Evolutionary conservation across 2,329 filamentous ascomycete genomes (phyloP), one percentile per base, ranked within the genome.

Genomic region (Pseudogymnoascus sp.): DNA sequence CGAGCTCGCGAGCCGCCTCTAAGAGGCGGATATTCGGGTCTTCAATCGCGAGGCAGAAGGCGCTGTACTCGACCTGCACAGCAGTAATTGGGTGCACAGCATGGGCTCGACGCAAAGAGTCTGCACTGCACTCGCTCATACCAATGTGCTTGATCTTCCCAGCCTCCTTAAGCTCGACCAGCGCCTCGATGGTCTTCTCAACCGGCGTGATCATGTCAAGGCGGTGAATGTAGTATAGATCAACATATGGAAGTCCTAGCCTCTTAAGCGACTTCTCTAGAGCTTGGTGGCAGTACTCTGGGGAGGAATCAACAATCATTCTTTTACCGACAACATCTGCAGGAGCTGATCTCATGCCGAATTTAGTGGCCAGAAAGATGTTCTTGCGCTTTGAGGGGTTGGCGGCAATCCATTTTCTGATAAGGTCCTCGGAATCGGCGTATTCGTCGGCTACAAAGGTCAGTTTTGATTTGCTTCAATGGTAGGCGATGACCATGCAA

Each of bases 51-150:
- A 87, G 76, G 2, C 76, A 73, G 70, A 79, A 83, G 0, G 78
- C 78, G 47, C 73, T 77, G 72, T 82, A 82, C 67, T 84, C 80
- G 56, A 83, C 73, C 69, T 84, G 81, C 7, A 80, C 73, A 1
- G 79, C 79, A 3, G 77, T 70, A 66, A 84, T 75, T 38, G 77
- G 80, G 59, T 75, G 75, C 12, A 84, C 70, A 38, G 77, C 76
- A 68, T 75, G 75, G 0, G 77, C 78, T 62, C 77, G 77, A 21
- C 77, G 75, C 6, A 80, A 66, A 0, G 78, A 80, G 1, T 69
- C 69, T 0, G 77, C 77, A 1, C 77, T 79, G 65, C 77, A 79
- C 63, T 80, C 78, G 0, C 77, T 79, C 0, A 80, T 71, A 12
- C 77, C 78, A 79, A 31, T 31, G 61, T 78, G 79, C 68, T 79